Evolutionary conservation across 352 stramenopile species (phyloP).

Genomic region (Hyphochytrium catenoides): DNA sequence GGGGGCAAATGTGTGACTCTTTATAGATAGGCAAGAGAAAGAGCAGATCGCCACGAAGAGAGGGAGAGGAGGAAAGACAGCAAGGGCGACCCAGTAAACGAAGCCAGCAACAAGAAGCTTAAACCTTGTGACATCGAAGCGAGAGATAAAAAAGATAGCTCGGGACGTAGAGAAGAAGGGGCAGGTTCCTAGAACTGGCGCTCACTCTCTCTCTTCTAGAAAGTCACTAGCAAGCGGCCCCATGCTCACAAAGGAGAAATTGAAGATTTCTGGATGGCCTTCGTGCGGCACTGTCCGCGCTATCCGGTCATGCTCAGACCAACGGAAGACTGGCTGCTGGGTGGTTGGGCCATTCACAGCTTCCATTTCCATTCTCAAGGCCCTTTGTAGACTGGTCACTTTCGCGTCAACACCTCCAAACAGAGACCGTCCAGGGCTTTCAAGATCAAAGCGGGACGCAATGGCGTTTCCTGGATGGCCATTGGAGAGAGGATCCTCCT

Average conservation of each 20-base stretch:
- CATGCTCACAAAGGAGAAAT: constrained; percentile 21
- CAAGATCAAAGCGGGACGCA: constrained; percentile 34
- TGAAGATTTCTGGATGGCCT: constrained; percentile 16
- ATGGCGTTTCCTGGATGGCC: constrained; percentile 23
- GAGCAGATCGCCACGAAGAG: no score
- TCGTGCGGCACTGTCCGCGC: constrained; percentile 8
- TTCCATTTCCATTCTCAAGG: constrained; percentile 18
- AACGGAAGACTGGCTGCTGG: constrained; percentile 29
- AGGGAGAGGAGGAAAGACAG: no score
- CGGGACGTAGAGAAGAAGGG: no score
- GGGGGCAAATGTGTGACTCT: no score
- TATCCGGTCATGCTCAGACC: constrained; percentile 13
- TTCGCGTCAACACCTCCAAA: constrained; percentile 43
- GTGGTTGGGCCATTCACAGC: constrained; percentile 30
- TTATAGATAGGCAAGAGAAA: no score
- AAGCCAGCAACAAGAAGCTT: no score
- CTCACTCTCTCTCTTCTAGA: no score
- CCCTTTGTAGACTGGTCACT: constrained; percentile 18
- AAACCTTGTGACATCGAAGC: no score
- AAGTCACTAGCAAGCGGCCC: no score
- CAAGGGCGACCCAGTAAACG: no score
- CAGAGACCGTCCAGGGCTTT: constrained; percentile 16
- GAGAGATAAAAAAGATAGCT: no score
- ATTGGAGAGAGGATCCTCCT: constrained; percentile 19
- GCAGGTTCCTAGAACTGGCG: no score